Base-by-base conservation (phyloP, 345 rosid genomes). In the Carallia pectinifolia region DNA sequence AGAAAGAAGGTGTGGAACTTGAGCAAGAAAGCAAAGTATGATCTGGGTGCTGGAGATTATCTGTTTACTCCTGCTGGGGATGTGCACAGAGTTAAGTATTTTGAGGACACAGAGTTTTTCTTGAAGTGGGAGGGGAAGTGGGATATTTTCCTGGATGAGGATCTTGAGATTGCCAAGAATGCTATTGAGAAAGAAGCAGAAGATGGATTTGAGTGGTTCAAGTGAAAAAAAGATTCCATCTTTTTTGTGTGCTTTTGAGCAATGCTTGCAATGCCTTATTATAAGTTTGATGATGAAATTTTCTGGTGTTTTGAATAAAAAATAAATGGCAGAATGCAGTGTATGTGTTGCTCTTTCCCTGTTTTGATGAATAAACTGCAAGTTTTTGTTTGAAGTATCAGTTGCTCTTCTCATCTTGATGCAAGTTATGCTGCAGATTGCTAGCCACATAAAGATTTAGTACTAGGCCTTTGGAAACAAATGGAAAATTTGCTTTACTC, bases 91-190 rank as follows among this genome's bases (percentile, higher is more conserved):
- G 98, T 91, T 62, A 84, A 86, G 85, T 94, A 94, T 80, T 80
- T 85, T 40, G 93, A 91, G 79, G 97, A 94, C 40, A 89, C 97
- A 0, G 91, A 91, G 81, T 89, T 94, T 73, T 94, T 94, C 70
- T 84, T 94, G 72, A 88, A 91, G 77, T 94, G 97, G 98, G 98
- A 91, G 66, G 98, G 97, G 13, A 84, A 75, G 23, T 88, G 98
- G 95, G 97, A 94, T 62, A 81, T 91, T 53, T 85, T 84, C 76
- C 80, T 94, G 37, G 97, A 91, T 39, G 96, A 94, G 82, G 97
- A 91, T 53, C 80, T 90, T 17, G 90, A 88, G 50, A 79, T 81
- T 60, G 90, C 96, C 1, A 84, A 85, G 73, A 67, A 38, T 54
- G 87, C 84, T 36, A 66, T 88, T 7, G 78, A 80, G 72, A 70